phyloP scores from a whole-genome alignment of 2,329 filamentous ascomycete species.

The Fonsecaea erecta region DNA sequence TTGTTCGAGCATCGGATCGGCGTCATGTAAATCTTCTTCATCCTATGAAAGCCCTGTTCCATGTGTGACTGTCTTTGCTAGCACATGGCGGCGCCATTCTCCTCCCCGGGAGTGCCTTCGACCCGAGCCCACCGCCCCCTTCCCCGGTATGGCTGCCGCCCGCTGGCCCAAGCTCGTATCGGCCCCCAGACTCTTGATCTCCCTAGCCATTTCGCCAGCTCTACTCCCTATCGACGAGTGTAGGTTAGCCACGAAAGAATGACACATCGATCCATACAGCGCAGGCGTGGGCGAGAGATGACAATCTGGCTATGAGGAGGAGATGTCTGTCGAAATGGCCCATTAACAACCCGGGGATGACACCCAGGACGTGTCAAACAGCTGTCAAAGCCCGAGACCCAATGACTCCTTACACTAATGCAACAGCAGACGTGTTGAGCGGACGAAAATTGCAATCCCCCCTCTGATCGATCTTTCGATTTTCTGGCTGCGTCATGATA shows the following conservation, averaged over 20 bases:
- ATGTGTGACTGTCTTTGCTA: not conserved
- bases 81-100: not conserved
- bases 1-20: not conserved
- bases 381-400: not conserved
- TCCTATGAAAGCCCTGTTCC: not conserved
- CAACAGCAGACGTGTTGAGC: constrained; percentile 10
- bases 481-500: constrained; percentile 12
- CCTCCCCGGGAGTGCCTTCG: not conserved
- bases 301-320: constrained; percentile 11
- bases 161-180: not conserved
- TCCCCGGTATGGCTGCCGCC: not conserved
- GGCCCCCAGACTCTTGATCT: not conserved
- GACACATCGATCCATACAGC: not conserved
- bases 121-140: not conserved
- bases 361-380: constrained; percentile 15
- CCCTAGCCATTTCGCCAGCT: not conserved
- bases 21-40: not conserved
- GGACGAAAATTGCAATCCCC: constrained; percentile 10
- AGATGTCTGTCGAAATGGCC: constrained; percentile 11
- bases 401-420: constrained; percentile 21
- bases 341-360: constrained; percentile 30
- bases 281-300: constrained; percentile 3
- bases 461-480: constrained; percentile 3
- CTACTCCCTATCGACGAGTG: not conserved
- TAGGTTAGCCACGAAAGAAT: not conserved